phyloP scores from a whole-genome alignment of 2,329 filamentous ascomycete species.

The Pseudocercospora vitis region DNA sequence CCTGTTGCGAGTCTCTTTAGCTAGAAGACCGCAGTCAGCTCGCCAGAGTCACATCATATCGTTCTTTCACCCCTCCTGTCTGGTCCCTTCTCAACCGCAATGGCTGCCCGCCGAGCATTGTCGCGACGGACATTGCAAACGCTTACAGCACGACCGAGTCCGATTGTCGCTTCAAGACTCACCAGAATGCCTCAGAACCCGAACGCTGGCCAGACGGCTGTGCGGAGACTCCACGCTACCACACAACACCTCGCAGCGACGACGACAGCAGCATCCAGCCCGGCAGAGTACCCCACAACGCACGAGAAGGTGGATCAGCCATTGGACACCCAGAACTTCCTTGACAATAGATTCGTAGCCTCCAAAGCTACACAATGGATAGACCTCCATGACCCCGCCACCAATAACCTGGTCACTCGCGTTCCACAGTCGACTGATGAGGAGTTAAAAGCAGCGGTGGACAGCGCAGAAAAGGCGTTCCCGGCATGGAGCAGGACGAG shows the following conservation, averaged over 20 bases:
- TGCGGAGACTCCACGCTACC: conserved; percentile 56
- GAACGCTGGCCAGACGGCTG: conserved; percentile 42
- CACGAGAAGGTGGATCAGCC: conserved; percentile 70
- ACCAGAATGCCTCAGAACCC: conserved; percentile 36
- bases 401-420: conserved; percentile 80
- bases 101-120: conserved; percentile 50
- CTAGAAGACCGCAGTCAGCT: conserved; percentile 15
- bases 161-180: conserved; percentile 38
- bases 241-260: conserved; percentile 55
- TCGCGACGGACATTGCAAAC: conserved; percentile 43
- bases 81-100: conserved; percentile 26
- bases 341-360: conserved; percentile 74
- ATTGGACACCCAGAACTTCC: conserved; percentile 73
- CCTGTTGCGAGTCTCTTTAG: conserved; percentile 16
- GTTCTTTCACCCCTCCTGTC: background rate
- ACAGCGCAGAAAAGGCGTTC: conserved; percentile 74
- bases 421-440: conserved; percentile 78
- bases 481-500: conserved; percentile 70
- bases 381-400: conserved; percentile 78
- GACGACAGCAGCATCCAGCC: conserved; percentile 50
- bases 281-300: conserved; percentile 63
- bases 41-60: background rate
- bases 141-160: conserved; percentile 41
- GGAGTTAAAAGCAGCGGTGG: conserved; percentile 73
- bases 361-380: conserved; percentile 72